A percentile compares a stretch with the other conserved stretches of the same genome.
These are phyloP conservation scores for Penicillium rolfsii DNA, from an alignment of 2,329 filamentous ascomycete genomes.

Conservation along the genomic window DNA sequence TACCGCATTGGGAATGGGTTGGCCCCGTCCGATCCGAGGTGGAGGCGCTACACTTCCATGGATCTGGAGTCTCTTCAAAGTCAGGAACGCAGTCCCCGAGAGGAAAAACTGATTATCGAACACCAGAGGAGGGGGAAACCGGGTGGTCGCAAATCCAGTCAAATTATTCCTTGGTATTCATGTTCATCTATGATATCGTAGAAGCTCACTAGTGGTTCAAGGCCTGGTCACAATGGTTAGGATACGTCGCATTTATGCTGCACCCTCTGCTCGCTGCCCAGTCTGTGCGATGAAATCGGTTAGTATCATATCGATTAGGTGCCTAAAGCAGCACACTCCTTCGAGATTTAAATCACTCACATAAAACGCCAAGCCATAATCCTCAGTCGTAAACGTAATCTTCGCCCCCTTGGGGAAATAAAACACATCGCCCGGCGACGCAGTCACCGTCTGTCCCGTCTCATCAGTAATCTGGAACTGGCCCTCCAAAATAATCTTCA, in stretches of 20 bases:
- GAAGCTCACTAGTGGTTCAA: neutral
- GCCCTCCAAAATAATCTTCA: constrained; percentile 73
- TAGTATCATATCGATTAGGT: constrained; percentile 4
- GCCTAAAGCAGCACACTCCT: neutral
- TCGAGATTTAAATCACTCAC: constrained; percentile 33
- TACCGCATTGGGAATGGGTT: constrained; percentile 27
- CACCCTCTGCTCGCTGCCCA: constrained; percentile 37
- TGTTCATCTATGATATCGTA: neutral
- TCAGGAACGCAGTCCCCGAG: constrained; percentile 18
- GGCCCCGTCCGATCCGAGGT: constrained; percentile 5
- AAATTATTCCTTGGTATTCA: neutral
- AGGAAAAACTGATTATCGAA: too few relatives aligned
- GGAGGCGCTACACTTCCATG: constrained; percentile 22
- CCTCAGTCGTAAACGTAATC: constrained; percentile 67
- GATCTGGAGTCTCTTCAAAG: constrained; percentile 6
- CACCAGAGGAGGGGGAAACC: neutral
- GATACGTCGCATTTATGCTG: constrained; percentile 19
- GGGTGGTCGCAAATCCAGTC: neutral
- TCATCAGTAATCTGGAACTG: constrained; percentile 67
- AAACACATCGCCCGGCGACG: constrained; percentile 67
- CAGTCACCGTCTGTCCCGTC: constrained; percentile 62
- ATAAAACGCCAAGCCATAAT: constrained; percentile 65
- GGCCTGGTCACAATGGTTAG: neutral
- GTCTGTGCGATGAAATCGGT: constrained; percentile 27
- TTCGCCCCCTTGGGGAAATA: constrained; percentile 68